Base-by-base conservation (phyloP, 2,329 filamentous ascomycete species). In the Penicillium brevicompactum region DNA sequence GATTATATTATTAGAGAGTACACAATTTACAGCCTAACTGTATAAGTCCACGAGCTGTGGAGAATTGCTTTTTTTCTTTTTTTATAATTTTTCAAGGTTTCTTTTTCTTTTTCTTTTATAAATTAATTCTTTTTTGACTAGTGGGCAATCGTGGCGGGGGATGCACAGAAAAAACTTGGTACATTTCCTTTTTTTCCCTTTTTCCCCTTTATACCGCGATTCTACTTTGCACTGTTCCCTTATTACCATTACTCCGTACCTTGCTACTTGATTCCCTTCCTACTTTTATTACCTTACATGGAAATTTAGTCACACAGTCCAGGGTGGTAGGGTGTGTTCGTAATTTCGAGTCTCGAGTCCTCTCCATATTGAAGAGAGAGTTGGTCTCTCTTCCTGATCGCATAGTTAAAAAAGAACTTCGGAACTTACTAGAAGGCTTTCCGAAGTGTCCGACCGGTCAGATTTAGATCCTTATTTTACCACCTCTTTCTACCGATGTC, bases 91-190 rank as follows among this genome's bases (percentile, higher is more conserved):
- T 46, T 41, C 24, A 27, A 27, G 24, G 24, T 27, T 27, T 18
- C 24, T 51, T 49, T 44, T 44, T 32, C 32, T 27, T 42, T 40
- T 44, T 41, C 22, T 46, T 40, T 42, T n/a, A 49, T 46, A 37
- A 46, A 50, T 47, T 44, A 51, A 43, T 46, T 18, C 34, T 37
- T 37, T 37, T 37, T 49, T 51, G 42, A 57, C 62, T 66, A 66
- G 63, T 59, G 63, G 64, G 61, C 58, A 66, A 64, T 65, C 64
- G 61, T 65, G 59, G 61, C 61, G 63, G 62, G 63, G 64, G 63
- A 63, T 60, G 60, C 57, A 61, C 59, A 60, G 57, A 16, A 24
- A 41, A 30, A 53, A 58, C 53, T 60, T 56, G 55, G 52, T 52
- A 51, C 34, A n/a, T 37, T 37, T 37, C 34, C 7, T 11, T 11